These are phyloP conservation scores for Leptosphaerulina australis DNA, from an alignment of 2,329 filamentous ascomycete genomes.

Conservation along the genomic window DNA sequence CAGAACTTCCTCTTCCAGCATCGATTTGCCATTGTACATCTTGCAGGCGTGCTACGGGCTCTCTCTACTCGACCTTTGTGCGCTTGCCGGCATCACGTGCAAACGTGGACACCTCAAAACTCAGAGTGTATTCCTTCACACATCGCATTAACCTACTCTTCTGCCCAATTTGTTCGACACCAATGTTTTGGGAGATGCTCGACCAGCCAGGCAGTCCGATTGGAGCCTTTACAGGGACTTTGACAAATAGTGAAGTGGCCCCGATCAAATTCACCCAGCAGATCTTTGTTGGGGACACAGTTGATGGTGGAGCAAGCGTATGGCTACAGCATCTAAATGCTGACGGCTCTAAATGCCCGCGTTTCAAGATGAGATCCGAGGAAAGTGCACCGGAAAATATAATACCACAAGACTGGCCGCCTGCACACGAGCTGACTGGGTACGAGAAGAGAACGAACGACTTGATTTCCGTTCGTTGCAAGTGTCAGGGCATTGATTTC, in stretches of 20 bases:
- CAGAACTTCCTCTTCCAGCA: slow-evolving; percentile 52
- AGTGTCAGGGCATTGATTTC: slow-evolving; percentile 56
- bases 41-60: slow-evolving; percentile 56
- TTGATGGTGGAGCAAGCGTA: slow-evolving; percentile 58
- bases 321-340: slow-evolving; percentile 53
- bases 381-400: slow-evolving; percentile 11
- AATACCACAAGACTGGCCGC: slow-evolving; percentile 45
- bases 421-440: slow-evolving; percentile 6
- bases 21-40: slow-evolving; percentile 58
- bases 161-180: slow-evolving; percentile 54
- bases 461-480: slow-evolving; percentile 52
- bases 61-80: slow-evolving; percentile 48
- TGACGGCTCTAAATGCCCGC: slow-evolving; percentile 35
- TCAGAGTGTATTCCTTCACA: slow-evolving; percentile 51
- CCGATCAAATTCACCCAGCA: slow-evolving; percentile 46
- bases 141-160: slow-evolving; percentile 46
- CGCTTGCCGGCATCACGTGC: slow-evolving; percentile 48
- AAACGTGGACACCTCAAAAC: slow-evolving; percentile 35
- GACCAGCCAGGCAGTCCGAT: slow-evolving; percentile 28
- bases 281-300: slow-evolving; percentile 58
- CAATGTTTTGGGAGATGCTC: slow-evolving; percentile 51
- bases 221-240: slow-evolving; percentile 49
- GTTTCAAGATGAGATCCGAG: slow-evolving; percentile 27
- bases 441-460: slow-evolving; percentile 25
- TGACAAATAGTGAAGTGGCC: slow-evolving; percentile 40